phyloP scores from a whole-genome alignment of 306 rosid species.

The Glycyrrhiza uralensis region DNA sequence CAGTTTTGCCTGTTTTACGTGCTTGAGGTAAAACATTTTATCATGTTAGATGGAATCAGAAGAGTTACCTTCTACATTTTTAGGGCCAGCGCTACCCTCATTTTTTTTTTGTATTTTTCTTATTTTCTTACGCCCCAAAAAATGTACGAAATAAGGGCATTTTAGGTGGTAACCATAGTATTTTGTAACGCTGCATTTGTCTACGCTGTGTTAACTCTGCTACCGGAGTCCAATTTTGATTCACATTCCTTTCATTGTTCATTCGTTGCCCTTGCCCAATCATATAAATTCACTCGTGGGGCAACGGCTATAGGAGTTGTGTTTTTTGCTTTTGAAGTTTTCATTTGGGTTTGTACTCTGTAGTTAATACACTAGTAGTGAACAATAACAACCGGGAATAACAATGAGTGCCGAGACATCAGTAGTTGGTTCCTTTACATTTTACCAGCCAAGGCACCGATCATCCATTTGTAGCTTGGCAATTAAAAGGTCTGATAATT shows the following conservation, averaged over 20 bases:
- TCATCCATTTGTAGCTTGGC: not conserved
- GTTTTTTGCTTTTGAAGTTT: not conserved
- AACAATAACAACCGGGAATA: not conserved
- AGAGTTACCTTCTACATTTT: constrained; percentile 31
- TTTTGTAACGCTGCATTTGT: not conserved
- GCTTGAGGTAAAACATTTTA: constrained; percentile 34
- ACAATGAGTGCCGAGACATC: not conserved
- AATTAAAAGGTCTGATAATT: not conserved
- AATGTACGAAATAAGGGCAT: constrained; percentile 27
- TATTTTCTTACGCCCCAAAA: not conserved
- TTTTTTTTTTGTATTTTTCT: not conserved
- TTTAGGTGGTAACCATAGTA: not conserved
- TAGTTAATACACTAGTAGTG: not conserved
- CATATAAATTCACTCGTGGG: not conserved
- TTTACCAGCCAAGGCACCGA: not conserved
- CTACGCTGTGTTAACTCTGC: not conserved
- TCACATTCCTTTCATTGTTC: not conserved
- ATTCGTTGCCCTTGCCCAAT: constrained; percentile 11
- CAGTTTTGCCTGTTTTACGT: constrained; percentile 43
- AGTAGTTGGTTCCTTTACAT: not conserved
- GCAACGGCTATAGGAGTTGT: not conserved
- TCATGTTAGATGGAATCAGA: constrained; percentile 12
- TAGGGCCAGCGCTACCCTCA: constrained; percentile 17
- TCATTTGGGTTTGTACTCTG: not conserved
- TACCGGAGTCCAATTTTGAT: not conserved